Percentiles rank a stretch among this genome's conserved stretches.
Conservation (phyloP, 805 yeast genomes). For the Candida takata region DNA sequence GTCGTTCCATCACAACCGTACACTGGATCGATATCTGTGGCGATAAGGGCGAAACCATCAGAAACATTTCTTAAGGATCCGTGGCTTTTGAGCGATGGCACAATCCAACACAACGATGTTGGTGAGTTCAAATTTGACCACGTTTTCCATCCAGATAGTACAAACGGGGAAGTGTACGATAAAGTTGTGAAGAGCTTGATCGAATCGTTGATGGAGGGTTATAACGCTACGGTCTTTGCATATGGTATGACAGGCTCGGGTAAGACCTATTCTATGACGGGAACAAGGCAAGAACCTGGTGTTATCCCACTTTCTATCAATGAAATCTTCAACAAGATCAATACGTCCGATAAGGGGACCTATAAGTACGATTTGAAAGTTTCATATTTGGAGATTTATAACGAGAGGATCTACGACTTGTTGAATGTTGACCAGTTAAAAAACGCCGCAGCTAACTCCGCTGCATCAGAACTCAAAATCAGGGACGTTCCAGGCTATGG, state of each 20-base stretch:
- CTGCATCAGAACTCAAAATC: slow-evolving; percentile 50
- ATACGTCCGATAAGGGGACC: slow-evolving; percentile 18
- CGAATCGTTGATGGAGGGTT: slow-evolving; percentile 59
- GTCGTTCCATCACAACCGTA: slow-evolving; percentile 28
- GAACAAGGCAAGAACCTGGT: slow-evolving; percentile 52
- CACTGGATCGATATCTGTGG: slow-evolving; percentile 67
- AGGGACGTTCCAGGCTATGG: slow-evolving; percentile 73
- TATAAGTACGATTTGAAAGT: slow-evolving; percentile 42
- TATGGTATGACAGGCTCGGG: slow-evolving; percentile 98
- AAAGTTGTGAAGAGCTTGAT: slow-evolving; percentile 47
- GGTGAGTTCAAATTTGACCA: slow-evolving; percentile 72
- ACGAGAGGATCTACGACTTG: slow-evolving; percentile 82
- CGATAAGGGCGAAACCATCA: slow-evolving; percentile 70
- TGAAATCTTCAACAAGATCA: slow-evolving; percentile 46
- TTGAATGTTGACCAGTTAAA: slow-evolving; percentile 31
- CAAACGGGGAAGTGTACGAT: slow-evolving; percentile 57
- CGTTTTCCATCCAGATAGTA: slow-evolving; percentile 53
- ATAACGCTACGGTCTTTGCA: slow-evolving; percentile 84
- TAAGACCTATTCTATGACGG: slow-evolving; percentile 89
- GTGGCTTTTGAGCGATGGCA: slow-evolving; percentile 23
- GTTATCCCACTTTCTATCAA: slow-evolving; percentile 72
- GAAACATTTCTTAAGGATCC: slow-evolving; percentile 25
- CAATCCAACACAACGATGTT: slow-evolving; percentile 48
- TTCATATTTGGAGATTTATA: slow-evolving; percentile 86
- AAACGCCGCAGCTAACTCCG: slow-evolving; percentile 4